Evolutionary conservation across 1,284 basidiomycete genomes (phyloP), one percentile per base, ranked within the genome.

Genomic region (Inonotus hispidus): DNA sequence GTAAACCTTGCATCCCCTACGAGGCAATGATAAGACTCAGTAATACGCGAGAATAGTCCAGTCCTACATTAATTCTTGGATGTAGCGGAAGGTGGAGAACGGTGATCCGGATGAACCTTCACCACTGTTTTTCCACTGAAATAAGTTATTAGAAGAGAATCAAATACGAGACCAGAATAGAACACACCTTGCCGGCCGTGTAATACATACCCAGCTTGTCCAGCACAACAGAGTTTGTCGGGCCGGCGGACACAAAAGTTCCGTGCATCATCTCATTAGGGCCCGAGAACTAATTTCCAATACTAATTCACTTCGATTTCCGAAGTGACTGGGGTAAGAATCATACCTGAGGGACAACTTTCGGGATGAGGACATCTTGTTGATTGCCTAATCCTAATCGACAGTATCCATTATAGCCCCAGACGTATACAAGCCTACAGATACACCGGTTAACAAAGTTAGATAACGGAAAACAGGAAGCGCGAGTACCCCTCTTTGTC

Each of bases 61-160:
- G 19, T 71, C 81, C 19, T 63, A 88, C 88, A 87, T 84, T 65
- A 92, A 83, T 61, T 95, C 93, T 63, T 88, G 89, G 68, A 95
- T 86, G 67, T 80, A 83, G 55, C 90, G 83, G 77, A 94, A 92
- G 1, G 83, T 81, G 0, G 92, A 92, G 71, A 88, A 93, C 0
- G 92, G 91, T 37, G 90, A 87, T 13, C 90, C 90, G 11, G 81
- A 82, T 6, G 90, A 93, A 14, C 89, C 95, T 72, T 96, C 94
- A 14, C 95, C 95, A 1, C 90, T 92, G 62, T 87, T 89, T 74
- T 96, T 97, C 91, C 92, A 97, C 84, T 93, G 73, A 11, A 27
- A 43, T 65, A 38, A 35, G 29, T 61, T 60, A 63, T 50, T 54
- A 23, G 60, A 52, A 7, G n/a, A n/a, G 35, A 45, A 21, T 49